Percentiles rank a stretch among this genome's conserved stretches.
phyloP scores from a whole-genome alignment of 2,329 filamentous ascomycete species.

The Xylaria sp. region DNA sequence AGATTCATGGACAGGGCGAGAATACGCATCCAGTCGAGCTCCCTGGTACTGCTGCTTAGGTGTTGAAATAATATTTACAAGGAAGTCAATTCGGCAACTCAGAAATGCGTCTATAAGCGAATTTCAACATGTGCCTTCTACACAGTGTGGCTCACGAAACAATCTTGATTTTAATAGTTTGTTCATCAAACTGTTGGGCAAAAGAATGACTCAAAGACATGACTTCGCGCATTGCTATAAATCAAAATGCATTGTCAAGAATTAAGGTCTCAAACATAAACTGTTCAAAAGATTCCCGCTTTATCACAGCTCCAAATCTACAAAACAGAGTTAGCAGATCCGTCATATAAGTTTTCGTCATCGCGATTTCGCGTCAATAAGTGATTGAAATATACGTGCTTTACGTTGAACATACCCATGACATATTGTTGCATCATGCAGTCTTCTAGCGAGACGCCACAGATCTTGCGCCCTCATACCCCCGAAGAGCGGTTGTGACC shows the following conservation, averaged over 20 bases:
- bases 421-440: constrained; percentile 8
- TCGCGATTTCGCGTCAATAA: neutral
- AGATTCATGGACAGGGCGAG: neutral
- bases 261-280: constrained; percentile 13
- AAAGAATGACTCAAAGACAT: no score
- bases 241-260: constrained; percentile 5
- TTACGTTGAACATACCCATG: constrained; percentile 2
- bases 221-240: no score
- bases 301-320: constrained; percentile 17
- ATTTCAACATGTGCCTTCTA: no score
- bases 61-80: no score
- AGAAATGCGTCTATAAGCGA: no score
- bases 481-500: constrained; percentile 12
- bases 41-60: no score
- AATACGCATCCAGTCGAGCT: neutral
- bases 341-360: no score
- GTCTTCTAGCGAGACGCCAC: neutral
- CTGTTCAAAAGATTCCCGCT: constrained; percentile 10
- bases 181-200: no score
- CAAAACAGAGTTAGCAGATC: neutral
- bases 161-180: no score
- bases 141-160: no score
- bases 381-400: neutral
- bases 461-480: constrained; percentile 1
- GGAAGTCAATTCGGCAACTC: no score